Base-by-base conservation (phyloP, 2,329 filamentous ascomycete genomes). In the Acarospora socialis region DNA sequence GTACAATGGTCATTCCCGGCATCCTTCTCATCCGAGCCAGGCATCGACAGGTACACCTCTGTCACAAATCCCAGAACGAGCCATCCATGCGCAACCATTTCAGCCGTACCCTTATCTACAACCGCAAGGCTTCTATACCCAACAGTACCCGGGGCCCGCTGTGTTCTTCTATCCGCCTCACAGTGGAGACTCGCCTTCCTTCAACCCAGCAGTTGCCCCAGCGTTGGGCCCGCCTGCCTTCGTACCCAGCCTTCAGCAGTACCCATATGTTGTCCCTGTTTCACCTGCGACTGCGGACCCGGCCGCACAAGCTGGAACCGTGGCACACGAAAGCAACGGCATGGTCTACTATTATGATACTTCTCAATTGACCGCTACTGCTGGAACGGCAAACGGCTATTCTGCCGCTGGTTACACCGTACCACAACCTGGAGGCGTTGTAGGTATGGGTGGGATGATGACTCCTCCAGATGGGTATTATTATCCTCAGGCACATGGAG, bases 291-390 rank as follows among this genome's bases (percentile, higher is more conserved):
- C 54, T 34, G 44, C 45, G 26, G 59, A 62, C 26, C 45, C 52
- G 36, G 38, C 49, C 5, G 56, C 60, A 18, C 71, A 69, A 42
- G 55, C 60, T 3, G 65, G 63, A 12, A 70, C 70, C 35, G 68
- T 78, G 13, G 82, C 83, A 0, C 86, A 94, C 53, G 87, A 95
- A 59, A 76, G 77, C 41, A 92, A 93, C 45, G 90, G 90, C 39
- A 95, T 92, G 70, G 84, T 93, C 1, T 95, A 92, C 55, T 98
- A 93, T 52, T 86, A 84, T 47, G 81, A 92, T 49, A 68, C 81
- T 5, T 68, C 75, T n/a, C 77, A 84, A 49, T 60, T 86, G 28
- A 61, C 71, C 13, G 46, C 52, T 18, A 22, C 33, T 19, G 46
- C 27, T 7, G 39, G 8, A 43, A 14, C 34, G 46, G 24, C 59